These are phyloP conservation scores for Bipolaris bicolor DNA, from an alignment of 2,329 filamentous ascomycete species.

Conservation along the genomic window DNA sequence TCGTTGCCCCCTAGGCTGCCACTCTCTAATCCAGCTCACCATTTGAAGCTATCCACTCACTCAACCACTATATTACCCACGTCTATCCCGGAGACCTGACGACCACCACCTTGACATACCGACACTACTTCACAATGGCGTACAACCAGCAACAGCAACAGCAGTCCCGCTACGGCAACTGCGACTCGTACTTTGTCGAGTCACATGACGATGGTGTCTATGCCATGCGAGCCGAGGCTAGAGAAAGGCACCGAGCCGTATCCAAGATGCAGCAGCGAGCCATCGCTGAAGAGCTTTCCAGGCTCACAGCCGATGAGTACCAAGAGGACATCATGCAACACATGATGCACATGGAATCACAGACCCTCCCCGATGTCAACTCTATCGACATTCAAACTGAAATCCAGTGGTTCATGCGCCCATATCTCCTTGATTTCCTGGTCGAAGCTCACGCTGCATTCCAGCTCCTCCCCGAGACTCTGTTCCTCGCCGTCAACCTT, in stretches of 20 bases:
- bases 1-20: conserved; percentile 56
- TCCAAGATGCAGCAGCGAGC: conserved; percentile 84
- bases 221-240: conserved; percentile 67
- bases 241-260: conserved; percentile 78
- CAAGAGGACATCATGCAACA: conserved; percentile 92
- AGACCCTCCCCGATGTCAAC: conserved; percentile 93
- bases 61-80: conserved; percentile 40
- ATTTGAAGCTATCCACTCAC: conserved; percentile 51
- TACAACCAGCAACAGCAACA: conserved; percentile 59
- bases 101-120: conserved; percentile 51
- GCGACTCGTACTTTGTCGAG: conserved; percentile 73
- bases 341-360: conserved; percentile 94
- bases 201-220: conserved; percentile 61
- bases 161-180: conserved; percentile 64
- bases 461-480: conserved; percentile 88
- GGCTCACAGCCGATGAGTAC: conserved; percentile 85
- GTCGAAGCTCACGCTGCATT: conserved; percentile 97
- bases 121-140: conserved; percentile 59
- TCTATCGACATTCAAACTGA: conserved; percentile 99
- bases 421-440: conserved; percentile 96
- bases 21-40: conserved; percentile 55
- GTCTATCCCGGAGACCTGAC: conserved; percentile 54
- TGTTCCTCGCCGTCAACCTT: conserved; percentile 95
- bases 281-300: conserved; percentile 87
- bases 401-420: conserved; percentile 99